Evolutionary conservation across 306 rosid species (phyloP).

Genomic region (Potentilla sterilis): DNA sequence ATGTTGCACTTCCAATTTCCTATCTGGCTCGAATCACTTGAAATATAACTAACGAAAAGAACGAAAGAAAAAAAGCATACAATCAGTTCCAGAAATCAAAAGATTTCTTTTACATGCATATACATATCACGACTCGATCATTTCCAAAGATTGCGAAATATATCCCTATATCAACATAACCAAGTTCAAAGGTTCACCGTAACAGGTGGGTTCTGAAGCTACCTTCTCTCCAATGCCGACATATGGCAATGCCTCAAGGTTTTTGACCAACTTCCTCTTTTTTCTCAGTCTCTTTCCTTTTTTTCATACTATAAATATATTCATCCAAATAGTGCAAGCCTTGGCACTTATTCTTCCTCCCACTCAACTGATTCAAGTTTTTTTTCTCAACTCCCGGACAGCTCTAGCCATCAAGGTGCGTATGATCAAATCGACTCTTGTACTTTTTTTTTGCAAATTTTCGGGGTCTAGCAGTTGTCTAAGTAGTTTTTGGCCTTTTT

Average conservation of each 20-base stretch:
- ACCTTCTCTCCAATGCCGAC: slow-evolving; percentile 30
- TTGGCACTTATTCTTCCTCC: neutral
- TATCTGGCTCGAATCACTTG: neutral
- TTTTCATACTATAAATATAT: neutral
- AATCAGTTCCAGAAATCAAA: neutral
- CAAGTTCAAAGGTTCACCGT: slow-evolving; percentile 22
- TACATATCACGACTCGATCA: neutral
- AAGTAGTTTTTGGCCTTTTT: neutral
- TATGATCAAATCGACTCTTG: neutral
- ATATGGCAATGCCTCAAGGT: slow-evolving; percentile 14
- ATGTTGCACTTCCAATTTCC: neutral
- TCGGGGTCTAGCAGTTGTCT: neutral
- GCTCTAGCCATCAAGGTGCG: slow-evolving; percentile 17
- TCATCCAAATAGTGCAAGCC: neutral
- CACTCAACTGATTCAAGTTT: neutral
- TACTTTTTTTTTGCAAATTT: neutral
- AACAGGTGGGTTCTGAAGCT: slow-evolving; percentile 40
- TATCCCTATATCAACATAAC: neutral
- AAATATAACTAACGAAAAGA: neutral
- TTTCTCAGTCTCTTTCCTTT: slow-evolving; percentile 10
- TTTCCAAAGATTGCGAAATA: neutral
- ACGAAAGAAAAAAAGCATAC: neutral
- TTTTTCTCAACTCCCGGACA: neutral
- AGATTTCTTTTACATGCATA: neutral
- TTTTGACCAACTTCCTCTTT: slow-evolving; percentile 29